Percentiles rank a stretch among this genome's conserved stretches.
These are phyloP conservation scores for Trichoderma brevicompactum DNA, from an alignment of 2,329 filamentous ascomycete genomes.

Conservation along the genomic window DNA sequence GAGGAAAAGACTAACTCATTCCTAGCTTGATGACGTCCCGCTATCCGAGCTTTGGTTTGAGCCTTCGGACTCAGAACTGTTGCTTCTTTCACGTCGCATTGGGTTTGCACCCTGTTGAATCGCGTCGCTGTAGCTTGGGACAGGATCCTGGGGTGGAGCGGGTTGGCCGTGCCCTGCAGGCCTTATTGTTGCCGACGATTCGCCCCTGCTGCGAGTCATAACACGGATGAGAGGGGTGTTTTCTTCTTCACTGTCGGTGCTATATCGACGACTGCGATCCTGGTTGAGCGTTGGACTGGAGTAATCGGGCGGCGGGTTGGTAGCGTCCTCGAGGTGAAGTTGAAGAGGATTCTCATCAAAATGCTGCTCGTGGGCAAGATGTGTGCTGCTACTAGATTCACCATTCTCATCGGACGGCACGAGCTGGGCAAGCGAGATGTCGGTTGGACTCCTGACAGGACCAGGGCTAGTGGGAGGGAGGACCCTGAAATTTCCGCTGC, in stretches of 20 bases:
- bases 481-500: conserved; percentile 78
- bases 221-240: conserved; percentile 57
- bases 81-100: conserved; percentile 32
- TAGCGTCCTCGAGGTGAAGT: conserved; percentile 56
- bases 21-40: conserved; percentile 23
- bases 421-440: conserved; percentile 90
- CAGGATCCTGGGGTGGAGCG: conserved; percentile 51
- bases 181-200: conserved; percentile 50
- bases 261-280: conserved; percentile 59
- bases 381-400: conserved; percentile 52
- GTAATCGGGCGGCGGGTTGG: conserved; percentile 72
- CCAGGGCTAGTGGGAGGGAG: conserved; percentile 82
- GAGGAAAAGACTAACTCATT: neutral
- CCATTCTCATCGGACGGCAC: conserved; percentile 73
- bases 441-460: conserved; percentile 86
- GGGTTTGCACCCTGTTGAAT: conserved; percentile 55
- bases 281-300: conserved; percentile 64
- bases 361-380: conserved; percentile 35
- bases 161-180: conserved; percentile 34
- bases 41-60: conserved; percentile 28
- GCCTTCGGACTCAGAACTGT: conserved; percentile 35
- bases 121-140: conserved; percentile 82
- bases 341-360: conserved; percentile 46
- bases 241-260: conserved; percentile 60
- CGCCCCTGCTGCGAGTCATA: conserved; percentile 55